phyloP scores from a whole-genome alignment of 1,139 yeast species.

The Sugiyamaella castrensis region DNA sequence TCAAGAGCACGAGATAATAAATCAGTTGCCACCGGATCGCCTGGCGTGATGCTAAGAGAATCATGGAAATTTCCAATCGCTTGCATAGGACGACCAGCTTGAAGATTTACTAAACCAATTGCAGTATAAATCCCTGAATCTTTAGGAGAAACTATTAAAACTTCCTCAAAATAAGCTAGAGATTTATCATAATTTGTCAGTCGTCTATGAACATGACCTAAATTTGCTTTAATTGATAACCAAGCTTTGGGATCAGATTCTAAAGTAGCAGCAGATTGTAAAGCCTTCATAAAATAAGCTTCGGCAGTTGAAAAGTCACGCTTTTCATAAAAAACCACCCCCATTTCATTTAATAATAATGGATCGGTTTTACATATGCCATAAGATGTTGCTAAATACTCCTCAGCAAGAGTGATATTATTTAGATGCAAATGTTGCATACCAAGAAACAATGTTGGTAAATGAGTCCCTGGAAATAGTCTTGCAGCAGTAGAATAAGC shows the following conservation, averaged over 20 bases:
- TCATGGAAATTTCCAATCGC: conserved; percentile 79
- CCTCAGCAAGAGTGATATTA: conserved; percentile 79
- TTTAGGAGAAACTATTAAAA: conserved; percentile 61
- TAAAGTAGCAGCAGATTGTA: conserved; percentile 62
- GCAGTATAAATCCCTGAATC: conserved; percentile 81
- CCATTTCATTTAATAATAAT: conserved; percentile 81
- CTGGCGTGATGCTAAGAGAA: conserved; percentile 75
- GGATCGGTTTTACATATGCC: conserved; percentile 85
- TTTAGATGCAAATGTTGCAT: conserved; percentile 94
- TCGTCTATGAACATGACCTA: conserved; percentile 87
- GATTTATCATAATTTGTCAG: conserved; percentile 61
- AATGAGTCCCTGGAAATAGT: conserved; percentile 89
- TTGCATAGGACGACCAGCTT: conserved; percentile 54
- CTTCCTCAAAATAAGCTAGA: conserved; percentile 71
- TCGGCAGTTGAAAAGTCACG: conserved; percentile 69
- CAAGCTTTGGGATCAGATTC: conserved; percentile 82
- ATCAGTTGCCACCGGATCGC: conserved; percentile 83
- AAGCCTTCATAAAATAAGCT: conserved; percentile 65
- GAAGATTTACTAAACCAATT: conserved; percentile 76
- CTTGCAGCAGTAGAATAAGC: conserved; percentile 97
- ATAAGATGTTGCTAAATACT: conserved; percentile 73
- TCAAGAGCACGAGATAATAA: conserved; percentile 63
- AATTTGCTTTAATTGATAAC: conserved; percentile 80
- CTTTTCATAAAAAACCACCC: conserved; percentile 82
- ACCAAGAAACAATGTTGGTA: conserved; percentile 87